These are phyloP conservation scores for Dendrostoma leiphaemia DNA, from an alignment of 2,329 filamentous ascomycete genomes.

Conservation along the genomic window DNA sequence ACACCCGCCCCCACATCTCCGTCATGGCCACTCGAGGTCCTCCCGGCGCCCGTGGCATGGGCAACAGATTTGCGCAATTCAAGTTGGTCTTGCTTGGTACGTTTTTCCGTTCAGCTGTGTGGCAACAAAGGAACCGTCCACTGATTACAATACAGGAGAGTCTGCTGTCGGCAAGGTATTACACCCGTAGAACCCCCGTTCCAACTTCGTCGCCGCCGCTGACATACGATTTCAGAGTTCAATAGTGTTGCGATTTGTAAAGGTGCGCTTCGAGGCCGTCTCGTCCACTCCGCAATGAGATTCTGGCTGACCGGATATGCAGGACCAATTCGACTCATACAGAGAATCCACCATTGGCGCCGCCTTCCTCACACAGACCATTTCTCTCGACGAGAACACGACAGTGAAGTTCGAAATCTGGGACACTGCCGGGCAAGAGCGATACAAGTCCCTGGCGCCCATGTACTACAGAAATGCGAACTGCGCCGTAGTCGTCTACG, in stretches of 20 bases:
- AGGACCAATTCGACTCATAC: conserved; percentile 99
- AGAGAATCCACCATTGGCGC: conserved; percentile 97
- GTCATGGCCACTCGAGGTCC: conserved; percentile 81
- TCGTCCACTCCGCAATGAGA: neutral
- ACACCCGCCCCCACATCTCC: conserved; percentile 33
- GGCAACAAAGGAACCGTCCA: conserved; percentile 16
- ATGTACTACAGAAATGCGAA: conserved; percentile 99
- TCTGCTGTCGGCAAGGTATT: conserved; percentile 96
- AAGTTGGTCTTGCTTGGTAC: conserved; percentile 95
- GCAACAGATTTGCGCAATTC: conserved; percentile 95
- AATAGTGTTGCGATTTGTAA: conserved; percentile 95
- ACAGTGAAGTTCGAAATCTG: conserved; percentile 99
- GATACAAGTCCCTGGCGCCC: conserved; percentile 97
- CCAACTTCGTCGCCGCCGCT: conserved; percentile 23
- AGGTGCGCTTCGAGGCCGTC: conserved; percentile 53
- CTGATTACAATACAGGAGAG: conserved; percentile 68
- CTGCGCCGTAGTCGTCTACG: conserved; percentile 98
- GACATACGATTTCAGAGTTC: conserved; percentile 67
- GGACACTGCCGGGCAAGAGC: conserved; percentile 97
- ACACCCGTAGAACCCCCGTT: neutral
- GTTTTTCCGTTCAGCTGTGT: conserved; percentile 29
- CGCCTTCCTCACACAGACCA: conserved; percentile 97
- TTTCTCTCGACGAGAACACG: conserved; percentile 95
- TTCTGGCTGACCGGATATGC: conserved; percentile 18
- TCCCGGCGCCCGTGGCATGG: conserved; percentile 59